Base-by-base conservation (phyloP, 2,329 filamentous ascomycete genomes). In the Aspergillus persii region DNA sequence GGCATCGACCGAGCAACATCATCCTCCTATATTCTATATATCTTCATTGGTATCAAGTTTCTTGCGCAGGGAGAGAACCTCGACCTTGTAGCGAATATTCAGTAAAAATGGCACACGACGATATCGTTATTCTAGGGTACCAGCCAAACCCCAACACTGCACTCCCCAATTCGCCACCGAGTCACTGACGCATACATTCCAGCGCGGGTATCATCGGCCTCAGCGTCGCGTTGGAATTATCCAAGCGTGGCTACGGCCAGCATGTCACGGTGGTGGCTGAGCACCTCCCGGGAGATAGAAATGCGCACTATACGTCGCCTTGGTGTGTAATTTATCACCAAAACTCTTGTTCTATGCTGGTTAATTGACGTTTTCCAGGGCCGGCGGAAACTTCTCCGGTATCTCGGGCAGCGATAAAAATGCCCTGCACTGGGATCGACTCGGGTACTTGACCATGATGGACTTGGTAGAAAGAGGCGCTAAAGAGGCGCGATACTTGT, bases 301-400 rank as follows among this genome's bases (percentile, higher is more conserved):
- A 71, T 0, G 59, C 69, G 1, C 63, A 69, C 27, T 80, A 80
- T 61, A 79, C 77, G 1, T 79, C 77, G 5, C 77, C 77, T 53
- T 79, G 77, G 77, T 65, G 18, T 57, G 61, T 39, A 7, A 1
- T 1, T 46, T 15, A 3, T 33, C 29, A 74, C 18, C 18, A 23
- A 23, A 23, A 23, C n/a, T n/a, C n/a, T n/a, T n/a, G n/a, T n/a
- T n/a, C n/a, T n/a, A n/a, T n/a, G n/a, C n/a, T n/a, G n/a, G n/a
- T n/a, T n/a, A n/a, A n/a, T n/a, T n/a, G n/a, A n/a, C n/a, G n/a
- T n/a, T n/a, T n/a, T n/a, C n/a, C n/a, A 65, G 77, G 75, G 78
- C 78, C 8, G 78, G 78, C 2, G 78, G 75, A 59, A 80, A 80
- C 62, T 79, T 79, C 62, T 80, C 78, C 0, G 77, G 75, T 44